Base-by-base conservation (phyloP, 2,329 filamentous ascomycete species). In the Arthroderma sp. region DNA sequence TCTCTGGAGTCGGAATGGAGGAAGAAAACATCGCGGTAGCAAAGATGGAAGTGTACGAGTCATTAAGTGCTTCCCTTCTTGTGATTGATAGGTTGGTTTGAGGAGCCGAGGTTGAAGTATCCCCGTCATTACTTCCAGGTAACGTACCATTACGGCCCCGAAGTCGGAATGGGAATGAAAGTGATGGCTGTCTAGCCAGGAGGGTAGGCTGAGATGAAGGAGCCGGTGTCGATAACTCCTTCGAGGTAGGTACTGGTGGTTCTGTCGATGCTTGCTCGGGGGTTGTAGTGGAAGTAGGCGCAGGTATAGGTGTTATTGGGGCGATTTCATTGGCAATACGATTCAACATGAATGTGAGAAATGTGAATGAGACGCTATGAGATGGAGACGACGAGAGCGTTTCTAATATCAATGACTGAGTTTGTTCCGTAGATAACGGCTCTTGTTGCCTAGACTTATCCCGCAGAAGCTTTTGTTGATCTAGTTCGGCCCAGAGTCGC, bases 351-450 rank as follows among this genome's bases (percentile, higher is more conserved):
- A 87, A 84, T 0, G 86, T 88, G 15, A 96, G 74, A 62, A 96
- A 90, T 1, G 95, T 87, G 66, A 96, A 95, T 0, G 87, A 86
- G 57, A 95, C 91, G 67, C 89, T 93, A 71, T 95, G 86, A 54
- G 85, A 85, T 0, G 89, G 87, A 0, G 82, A 79, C 1, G 80
- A 76, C 0, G 85, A 80, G 1, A 96, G 78, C 1, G 85, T 79
- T 63, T 96, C 91, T 4, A 95, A 80, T 1, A 93, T 73, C 68
- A 75, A 77, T 39, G 77, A 77, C 60, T 81, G 79, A 47, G 79
- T 75, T 49, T 84, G 81, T 57, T 85, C 82, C 43, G 69, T 67
- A 3, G 72, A 70, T 8, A 73, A 66, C n/a, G 57, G 38, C 21
- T 74, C 70, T 1, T 68, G 70, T 37, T 76, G 77, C 62, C 79